Evolutionary conservation across 805 yeast genomes (phyloP).

Genomic region (Metschnikowia noctiluminum): DNA sequence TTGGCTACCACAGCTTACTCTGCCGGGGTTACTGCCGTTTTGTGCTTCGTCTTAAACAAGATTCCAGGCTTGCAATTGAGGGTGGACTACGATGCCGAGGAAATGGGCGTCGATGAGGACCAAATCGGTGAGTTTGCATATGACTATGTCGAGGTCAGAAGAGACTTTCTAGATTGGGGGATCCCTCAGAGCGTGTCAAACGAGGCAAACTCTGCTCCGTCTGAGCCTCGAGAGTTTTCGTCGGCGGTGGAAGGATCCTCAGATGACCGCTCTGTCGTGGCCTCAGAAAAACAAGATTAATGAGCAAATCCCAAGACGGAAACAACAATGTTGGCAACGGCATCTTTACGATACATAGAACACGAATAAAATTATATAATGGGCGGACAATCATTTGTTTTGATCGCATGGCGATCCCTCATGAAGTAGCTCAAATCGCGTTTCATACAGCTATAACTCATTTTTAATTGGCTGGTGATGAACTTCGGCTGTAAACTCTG

Average conservation of each 20-base stretch:
- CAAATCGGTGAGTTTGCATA: conserved; percentile 99
- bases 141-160: conserved; percentile 93
- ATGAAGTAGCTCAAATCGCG: too few relatives aligned
- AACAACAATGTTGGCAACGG: neutral
- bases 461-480: too few relatives aligned
- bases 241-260: conserved; percentile 13
- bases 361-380: neutral
- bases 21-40: conserved; percentile 68
- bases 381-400: too few relatives aligned
- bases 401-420: too few relatives aligned
- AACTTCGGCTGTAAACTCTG: too few relatives aligned
- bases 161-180: conserved; percentile 72
- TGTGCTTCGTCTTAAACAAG: conserved; percentile 68
- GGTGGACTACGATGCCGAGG: conserved; percentile 81
- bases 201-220: conserved; percentile 4
- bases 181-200: conserved; percentile 15
- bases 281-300: conserved; percentile 15
- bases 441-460: too few relatives aligned
- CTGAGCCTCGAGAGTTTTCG: conserved; percentile 9
- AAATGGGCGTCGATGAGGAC: conserved; percentile 89
- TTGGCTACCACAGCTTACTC: conserved; percentile 74
- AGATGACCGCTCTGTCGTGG: neutral
- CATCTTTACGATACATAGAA: conserved; percentile 4
- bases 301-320: neutral
- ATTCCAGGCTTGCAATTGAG: conserved; percentile 83